Percentiles rank a stretch among this genome's conserved stretches.
These are phyloP conservation scores for Cutaneotrichosporon sp. DNA, from an alignment of 1,284 basidiomycete genomes.

Conservation along the genomic window DNA sequence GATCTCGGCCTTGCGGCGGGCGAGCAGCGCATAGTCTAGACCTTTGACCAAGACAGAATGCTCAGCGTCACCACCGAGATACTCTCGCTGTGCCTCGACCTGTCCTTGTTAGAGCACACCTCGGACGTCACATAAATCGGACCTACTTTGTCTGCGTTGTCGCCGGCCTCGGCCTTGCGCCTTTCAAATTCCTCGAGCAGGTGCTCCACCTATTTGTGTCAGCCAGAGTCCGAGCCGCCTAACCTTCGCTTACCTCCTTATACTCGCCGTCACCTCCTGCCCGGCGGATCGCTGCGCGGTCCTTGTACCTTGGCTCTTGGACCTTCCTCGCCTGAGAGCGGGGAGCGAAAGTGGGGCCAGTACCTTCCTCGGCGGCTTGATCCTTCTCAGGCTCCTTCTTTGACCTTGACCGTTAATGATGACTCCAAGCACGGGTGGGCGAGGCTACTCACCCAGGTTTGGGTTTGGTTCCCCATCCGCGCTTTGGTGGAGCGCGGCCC, in stretches of 20 bases:
- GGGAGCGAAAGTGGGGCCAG: constrained; percentile 35
- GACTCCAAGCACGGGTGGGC: not conserved
- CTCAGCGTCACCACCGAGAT: constrained; percentile 81
- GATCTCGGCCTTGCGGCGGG: constrained; percentile 71
- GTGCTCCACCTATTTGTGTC: constrained; percentile 64
- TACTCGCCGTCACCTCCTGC: constrained; percentile 49
- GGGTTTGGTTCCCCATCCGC: constrained; percentile 43
- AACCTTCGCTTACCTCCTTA: constrained; percentile 36
- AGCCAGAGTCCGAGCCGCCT: constrained; percentile 7
- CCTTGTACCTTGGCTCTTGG: constrained; percentile 45
- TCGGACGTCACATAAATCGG: too few relatives aligned
- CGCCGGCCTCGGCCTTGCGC: constrained; percentile 62
- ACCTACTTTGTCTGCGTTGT: constrained; percentile 51
- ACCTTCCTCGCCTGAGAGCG: constrained; percentile 27
- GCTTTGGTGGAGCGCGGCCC: constrained; percentile 37
- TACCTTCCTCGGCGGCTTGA: not conserved
- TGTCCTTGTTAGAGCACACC: constrained; percentile 38
- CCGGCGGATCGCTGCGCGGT: constrained; percentile 49
- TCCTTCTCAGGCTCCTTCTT: constrained; percentile 1
- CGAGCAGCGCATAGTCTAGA: constrained; percentile 80
- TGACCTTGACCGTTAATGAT: not conserved
- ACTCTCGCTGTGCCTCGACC: constrained; percentile 73
- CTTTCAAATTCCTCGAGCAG: constrained; percentile 76
- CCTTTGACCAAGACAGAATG: constrained; percentile 84
- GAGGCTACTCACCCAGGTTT: constrained; percentile 32